Evolutionary conservation across 1,284 basidiomycete genomes (phyloP), one percentile per base, ranked within the genome.

Genomic region (Microbotryomycetes sp.): DNA sequence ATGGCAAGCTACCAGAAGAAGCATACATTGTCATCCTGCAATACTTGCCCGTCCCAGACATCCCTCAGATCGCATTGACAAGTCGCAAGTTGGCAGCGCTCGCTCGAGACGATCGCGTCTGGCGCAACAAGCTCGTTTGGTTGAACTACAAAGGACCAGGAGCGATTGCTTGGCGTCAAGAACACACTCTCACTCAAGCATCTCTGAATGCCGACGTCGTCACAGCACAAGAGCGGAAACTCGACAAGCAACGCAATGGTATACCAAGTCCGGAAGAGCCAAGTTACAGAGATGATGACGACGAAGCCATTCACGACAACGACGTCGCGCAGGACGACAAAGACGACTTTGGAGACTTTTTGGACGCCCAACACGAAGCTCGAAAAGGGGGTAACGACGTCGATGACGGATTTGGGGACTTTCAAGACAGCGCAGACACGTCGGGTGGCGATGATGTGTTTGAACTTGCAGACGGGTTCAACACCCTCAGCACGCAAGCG

Each of bases 261-360:
- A 42, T 42, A 9, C 12, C 36, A 9, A 9, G 19, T 19, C 12
- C 26, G 49, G 55, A n/a, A 53, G 49, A 80, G 3, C 81, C 84
- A 6, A 82, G 79, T 46, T 77, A 75, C 45, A 72, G 78, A 49
- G 84, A 42, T 16, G 42, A 89, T 60, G 88, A 92, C 66, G 91
- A 92, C 28, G 94, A 93, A 9, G 16, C 9, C 28, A n/a, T n/a
- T n/a, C 49, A 50, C 22, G 22, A 42, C 36, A 42, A 19, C 80
- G 3, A 81, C 84, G 3, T 82, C 79, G 46, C 77, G 74, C 36
- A 70, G n/a, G n/a, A 77, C 45, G 84, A 28, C 49, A 26, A 90
- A 60, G 89, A 94, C 67, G 92, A 93, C 45, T 97, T 97, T 78
- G 92, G 92, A 1, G 92, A 94, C 73, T 94, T 84, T 49, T 74